Evolutionary conservation across 2,329 filamentous ascomycete genomes (phyloP).

Genomic region (Stagonosporopsis chrysanthemi): DNA sequence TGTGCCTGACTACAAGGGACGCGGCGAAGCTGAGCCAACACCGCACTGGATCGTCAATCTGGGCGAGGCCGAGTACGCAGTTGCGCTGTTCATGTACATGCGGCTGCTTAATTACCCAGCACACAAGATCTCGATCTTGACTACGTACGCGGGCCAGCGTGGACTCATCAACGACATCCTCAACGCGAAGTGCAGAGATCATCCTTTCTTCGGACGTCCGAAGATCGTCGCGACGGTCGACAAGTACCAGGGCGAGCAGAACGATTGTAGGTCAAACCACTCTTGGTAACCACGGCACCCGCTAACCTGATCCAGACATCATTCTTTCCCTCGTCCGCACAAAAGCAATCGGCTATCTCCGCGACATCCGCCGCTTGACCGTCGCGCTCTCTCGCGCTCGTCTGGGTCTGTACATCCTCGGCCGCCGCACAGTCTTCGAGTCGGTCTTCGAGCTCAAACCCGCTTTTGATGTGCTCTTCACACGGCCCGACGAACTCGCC

Average conservation of each 20-base stretch:
- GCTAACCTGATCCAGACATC: constrained; percentile 67
- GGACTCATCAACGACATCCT: constrained; percentile 90
- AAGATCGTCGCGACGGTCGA: constrained; percentile 93
- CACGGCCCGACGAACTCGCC: constrained; percentile 80
- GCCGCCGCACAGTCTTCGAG: constrained; percentile 87
- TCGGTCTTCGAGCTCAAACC: constrained; percentile 85
- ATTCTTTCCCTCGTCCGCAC: constrained; percentile 94
- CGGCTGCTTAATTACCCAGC: constrained; percentile 91
- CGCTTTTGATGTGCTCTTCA: constrained; percentile 80
- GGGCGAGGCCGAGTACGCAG: constrained; percentile 95
- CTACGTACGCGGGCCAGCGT: constrained; percentile 91
- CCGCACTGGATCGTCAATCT: constrained; percentile 97
- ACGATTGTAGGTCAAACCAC: constrained; percentile 78
- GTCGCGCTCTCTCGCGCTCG: constrained; percentile 93
- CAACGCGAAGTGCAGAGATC: constrained; percentile 80
- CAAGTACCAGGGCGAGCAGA: constrained; percentile 99
- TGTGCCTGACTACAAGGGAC: constrained; percentile 89
- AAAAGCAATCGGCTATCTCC: constrained; percentile 86
- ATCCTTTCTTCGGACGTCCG: constrained; percentile 85
- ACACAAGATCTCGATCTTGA: constrained; percentile 82
- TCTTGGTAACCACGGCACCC: neutral
- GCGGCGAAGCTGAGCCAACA: constrained; percentile 85
- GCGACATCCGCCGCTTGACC: constrained; percentile 90
- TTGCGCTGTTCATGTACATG: constrained; percentile 98
- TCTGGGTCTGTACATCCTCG: constrained; percentile 89